Conservation (phyloP, 2,329 filamentous ascomycete genomes). For the Monascus ruber region DNA sequence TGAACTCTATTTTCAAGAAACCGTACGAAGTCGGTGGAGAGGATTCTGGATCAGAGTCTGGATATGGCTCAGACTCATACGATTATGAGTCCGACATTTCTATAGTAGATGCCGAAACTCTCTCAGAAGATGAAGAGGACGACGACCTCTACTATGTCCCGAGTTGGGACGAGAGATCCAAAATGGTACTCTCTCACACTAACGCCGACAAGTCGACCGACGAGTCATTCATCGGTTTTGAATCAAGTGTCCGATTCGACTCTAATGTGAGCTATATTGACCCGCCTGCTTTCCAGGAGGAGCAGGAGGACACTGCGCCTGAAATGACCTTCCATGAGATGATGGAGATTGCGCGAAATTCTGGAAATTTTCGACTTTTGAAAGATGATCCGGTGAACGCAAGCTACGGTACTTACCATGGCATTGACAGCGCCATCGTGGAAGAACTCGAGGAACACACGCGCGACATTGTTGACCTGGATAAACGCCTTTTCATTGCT, state of each 20-base stretch:
- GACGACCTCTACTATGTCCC: conserved; percentile 20
- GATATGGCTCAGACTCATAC: conserved; percentile 25
- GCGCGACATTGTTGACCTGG: conserved; percentile 26
- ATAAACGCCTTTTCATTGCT: conserved; percentile 27
- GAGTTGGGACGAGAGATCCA: conserved; percentile 18
- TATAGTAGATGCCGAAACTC: conserved; percentile 5
- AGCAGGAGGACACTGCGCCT: conserved; percentile 11
- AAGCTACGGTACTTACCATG: conserved; percentile 6
- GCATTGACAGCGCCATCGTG: conserved; percentile 2
- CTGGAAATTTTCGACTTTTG: conserved; percentile 10
- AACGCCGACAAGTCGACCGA: conserved; percentile 22
- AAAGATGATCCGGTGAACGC: conserved; percentile 3
- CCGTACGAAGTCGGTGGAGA: conserved; percentile 15
- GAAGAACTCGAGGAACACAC: conserved; percentile 23
- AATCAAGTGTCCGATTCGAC: conserved; percentile 24
- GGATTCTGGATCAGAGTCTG: conserved; percentile 23
- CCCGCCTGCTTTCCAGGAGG: conserved; percentile 13
- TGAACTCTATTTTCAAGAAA: conserved; percentile 26
- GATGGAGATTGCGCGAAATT: conserved; percentile 23
- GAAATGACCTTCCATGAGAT: conserved; percentile 32
- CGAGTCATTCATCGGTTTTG: conserved; percentile 27
- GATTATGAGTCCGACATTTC: conserved; percentile 13
- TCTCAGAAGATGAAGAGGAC: conserved; percentile 15
- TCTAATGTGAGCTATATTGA: conserved; percentile 25
- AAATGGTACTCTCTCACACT: conserved; percentile 17